Evolutionary conservation across 345 rosid genomes (phyloP).

Genomic region (Hibiscus mutabilis): DNA sequence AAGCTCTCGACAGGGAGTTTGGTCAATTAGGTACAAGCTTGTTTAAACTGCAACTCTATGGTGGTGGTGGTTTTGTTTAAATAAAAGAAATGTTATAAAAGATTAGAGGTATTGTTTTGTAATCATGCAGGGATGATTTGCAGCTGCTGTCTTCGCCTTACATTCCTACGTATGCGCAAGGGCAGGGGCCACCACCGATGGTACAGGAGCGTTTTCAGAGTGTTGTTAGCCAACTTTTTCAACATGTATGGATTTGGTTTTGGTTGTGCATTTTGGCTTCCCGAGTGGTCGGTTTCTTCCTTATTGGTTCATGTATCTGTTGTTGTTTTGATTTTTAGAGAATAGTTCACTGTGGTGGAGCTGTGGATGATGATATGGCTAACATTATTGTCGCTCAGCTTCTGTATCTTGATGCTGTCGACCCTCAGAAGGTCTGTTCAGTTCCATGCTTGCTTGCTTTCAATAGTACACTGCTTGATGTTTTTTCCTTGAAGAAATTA

Average conservation of each 20-base stretch:
- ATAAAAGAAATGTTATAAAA: neutral
- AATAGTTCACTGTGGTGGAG: constrained; percentile 94
- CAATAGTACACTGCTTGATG: neutral
- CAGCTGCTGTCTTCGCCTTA: constrained; percentile 64
- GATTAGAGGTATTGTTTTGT: neutral
- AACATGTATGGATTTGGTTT: constrained; percentile 37
- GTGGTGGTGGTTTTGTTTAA: neutral
- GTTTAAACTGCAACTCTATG: neutral
- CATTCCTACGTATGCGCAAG: constrained; percentile 71
- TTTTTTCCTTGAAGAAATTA: neutral
- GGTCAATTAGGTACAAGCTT: constrained; percentile 76
- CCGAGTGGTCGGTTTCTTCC: constrained; percentile 4
- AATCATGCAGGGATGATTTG: constrained; percentile 64
- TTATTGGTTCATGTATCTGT: constrained; percentile 9
- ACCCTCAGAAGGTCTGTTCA: constrained; percentile 68
- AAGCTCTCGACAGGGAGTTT: constrained; percentile 49
- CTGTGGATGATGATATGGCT: constrained; percentile 97
- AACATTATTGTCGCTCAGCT: constrained; percentile 94
- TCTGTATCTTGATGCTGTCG: constrained; percentile 91
- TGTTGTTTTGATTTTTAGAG: constrained; percentile 43
- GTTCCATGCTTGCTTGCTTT: neutral
- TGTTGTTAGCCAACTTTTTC: constrained; percentile 84
- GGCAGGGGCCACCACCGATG: constrained; percentile 86
- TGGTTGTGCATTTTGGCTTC: constrained; percentile 1
- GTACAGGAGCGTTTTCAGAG: constrained; percentile 85